Base-by-base conservation (phyloP, 2,329 filamentous ascomycete species). In the Hypocreales sp. region DNA sequence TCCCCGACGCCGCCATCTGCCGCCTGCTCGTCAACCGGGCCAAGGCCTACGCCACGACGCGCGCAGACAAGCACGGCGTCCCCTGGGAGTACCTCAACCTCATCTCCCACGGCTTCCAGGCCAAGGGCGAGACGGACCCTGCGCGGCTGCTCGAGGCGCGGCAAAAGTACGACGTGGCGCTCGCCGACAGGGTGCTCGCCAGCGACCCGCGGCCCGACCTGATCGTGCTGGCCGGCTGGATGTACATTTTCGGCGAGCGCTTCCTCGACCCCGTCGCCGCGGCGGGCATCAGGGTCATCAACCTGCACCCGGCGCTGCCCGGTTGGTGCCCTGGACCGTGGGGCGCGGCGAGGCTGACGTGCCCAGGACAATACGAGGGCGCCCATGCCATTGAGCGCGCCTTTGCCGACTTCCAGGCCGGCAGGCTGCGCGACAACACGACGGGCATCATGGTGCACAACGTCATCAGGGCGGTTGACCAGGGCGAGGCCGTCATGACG, bases 371-470 rank as follows among this genome's bases (percentile, higher is more conserved):
- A 41, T 86, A 83, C 46, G 79, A 86, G 38, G 84, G 84, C 5
- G 70, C 73, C 21, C 57, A 67, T 37, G 84, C 83, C 11, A 92
- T 93, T 40, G 71, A 79, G 40, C 64, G 81, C 15, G 82, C 84
- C 4, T 83, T 72, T 52, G 63, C 69, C 25, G 82, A 81, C 31
- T 84, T 79, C 46, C 52, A 73, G 45, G 56, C 54, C 3, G 66
- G 67, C 5, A 67, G 65, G 36, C 66, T 82, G 8, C 67, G 74
- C 41, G 66, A 64, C 37, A 33, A 30, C 20, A 27, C 8, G 22
- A 92, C 84, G 0, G 84, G 86, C 1, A 75, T 92, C 29, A 93
- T 92, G 86, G 72, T 83, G 11, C 84, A 93, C 55, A 77, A 86
- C 51, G 83, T 92, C 25, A 74, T 80, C 35, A 60, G 57, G 7